Evolutionary conservation across 768 basidiomycete species (phyloP), one percentile per base, ranked within the genome.

Genomic region (Aureoboletus auriporus): DNA sequence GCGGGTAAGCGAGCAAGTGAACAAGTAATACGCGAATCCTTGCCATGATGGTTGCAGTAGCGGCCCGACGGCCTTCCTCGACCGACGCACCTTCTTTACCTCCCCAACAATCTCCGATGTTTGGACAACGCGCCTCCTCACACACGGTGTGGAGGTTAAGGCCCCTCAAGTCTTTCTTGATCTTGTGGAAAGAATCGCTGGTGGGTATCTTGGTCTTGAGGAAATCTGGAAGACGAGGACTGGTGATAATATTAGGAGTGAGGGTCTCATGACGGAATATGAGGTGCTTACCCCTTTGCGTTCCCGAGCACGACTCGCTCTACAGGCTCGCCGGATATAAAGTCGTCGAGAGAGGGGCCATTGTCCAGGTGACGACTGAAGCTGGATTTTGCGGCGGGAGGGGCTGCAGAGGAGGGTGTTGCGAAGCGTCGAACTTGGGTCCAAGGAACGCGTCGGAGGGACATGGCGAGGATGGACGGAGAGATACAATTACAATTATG

Each of bases 21-120:
- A 39, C 23, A 40, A 35, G 27, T 34, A 39, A 11, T 13, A 33
- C 16, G 30, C 20, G 40, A 44, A 33, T 40, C 46, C 76, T 50
- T 54, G 91, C 94, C 96, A 99, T 98, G 65, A 99, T 99, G 3
- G 96, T 99, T 10, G 96, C 96, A 7, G 96, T 99, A 20, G 96
- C 96, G 42, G 81, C 79, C 50, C 82, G 83, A 56, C 86, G 83
- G 28, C 82, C 85, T 47, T 89, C 87, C 49, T 78, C 79, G 44
- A 84, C 82, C 7, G 78, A 81, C 36, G 67, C 74, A 41, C 75
- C 79, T 29, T 79, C 74, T 59, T 83, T 84, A 8, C 93, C 93
- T 36, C 96, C 93, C 96, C 96, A 99, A 61, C 96, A 99, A 62
- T 98, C 95, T n/a, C 95, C 96, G 47, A 99, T 97, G 61, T 99